Evolutionary conservation across 768 basidiomycete species (phyloP).

Genomic region (Cyclocybe cylindracea): DNA sequence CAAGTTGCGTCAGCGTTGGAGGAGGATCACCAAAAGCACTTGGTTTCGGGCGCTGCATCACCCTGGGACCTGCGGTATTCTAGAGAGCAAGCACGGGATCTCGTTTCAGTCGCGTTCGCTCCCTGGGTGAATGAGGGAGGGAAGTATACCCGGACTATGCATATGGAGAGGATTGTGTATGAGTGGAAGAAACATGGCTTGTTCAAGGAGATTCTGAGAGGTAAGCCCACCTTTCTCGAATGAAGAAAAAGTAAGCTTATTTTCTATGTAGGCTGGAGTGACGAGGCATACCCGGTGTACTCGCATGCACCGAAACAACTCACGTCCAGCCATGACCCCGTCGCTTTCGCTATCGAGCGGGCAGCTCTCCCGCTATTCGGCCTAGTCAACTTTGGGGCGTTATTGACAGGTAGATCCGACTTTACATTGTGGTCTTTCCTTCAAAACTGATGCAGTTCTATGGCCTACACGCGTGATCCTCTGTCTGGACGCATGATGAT

Average conservation of each 20-base stretch:
- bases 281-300: conserved; percentile 35
- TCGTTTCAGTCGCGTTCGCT: conserved; percentile 29
- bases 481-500: conserved; percentile 26
- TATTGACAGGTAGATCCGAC: conserved; percentile 35
- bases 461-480: conserved; percentile 36
- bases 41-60: conserved; percentile 24
- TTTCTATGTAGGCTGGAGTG: conserved; percentile 29
- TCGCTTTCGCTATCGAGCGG: conserved; percentile 44
- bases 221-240: conserved; percentile 12
- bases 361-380: conserved; percentile 46
- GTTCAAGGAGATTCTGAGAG: conserved; percentile 29
- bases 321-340: conserved; percentile 19
- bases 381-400: conserved; percentile 43
- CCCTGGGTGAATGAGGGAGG: conserved; percentile 37
- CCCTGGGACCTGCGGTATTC: conserved; percentile 30
- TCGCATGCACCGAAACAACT: conserved; percentile 19
- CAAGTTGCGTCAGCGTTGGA: conserved; percentile 29
- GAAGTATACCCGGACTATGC: conserved; percentile 29
- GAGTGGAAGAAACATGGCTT: conserved; percentile 30
- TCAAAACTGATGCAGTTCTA: background rate
- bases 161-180: conserved; percentile 28
- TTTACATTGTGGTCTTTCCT: background rate
- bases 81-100: conserved; percentile 11
- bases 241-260: background rate
- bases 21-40: conserved; percentile 29